Base-by-base conservation (phyloP, 352 stramenopile genomes). In the Halophytophthora polymorphica region DNA sequence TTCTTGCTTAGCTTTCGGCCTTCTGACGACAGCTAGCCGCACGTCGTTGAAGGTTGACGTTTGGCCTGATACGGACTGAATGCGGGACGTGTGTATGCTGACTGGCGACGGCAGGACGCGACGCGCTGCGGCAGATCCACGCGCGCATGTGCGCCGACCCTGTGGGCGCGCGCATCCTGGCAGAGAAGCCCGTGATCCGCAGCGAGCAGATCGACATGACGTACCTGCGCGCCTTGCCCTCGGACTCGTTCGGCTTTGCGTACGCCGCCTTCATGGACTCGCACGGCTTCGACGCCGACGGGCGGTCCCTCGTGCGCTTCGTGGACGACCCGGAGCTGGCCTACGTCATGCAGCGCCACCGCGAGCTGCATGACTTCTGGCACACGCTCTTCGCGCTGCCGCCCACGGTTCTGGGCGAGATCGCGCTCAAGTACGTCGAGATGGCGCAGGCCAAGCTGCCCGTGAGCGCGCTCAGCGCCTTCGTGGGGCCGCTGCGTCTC, bases 381-480 rank as follows among this genome's bases (percentile, higher is more conserved):
- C 96, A 99, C 78, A 93, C 88, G 45, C 73, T 99, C 12, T 98
- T 90, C 37, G 90, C 72, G 5, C 64, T 99, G 22, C 96, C 96
- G 18, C 93, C 96, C 12, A 98, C 91, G 6, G 90, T 98, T 1
- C 69, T 97, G 53, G 96, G 95, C 41, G 97, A 99, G 71, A 83
- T 99, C 55, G 88, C 82, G 21, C 82, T 99, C 38, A 99, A 99
- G 68, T 98, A 94, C 75, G 85, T 99, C 29, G 97, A 99, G 71
- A 77, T 99, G 49, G 86, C 96, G 43, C 96, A 99, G 66, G 98
- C 94, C 1, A 85, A 88, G 28, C 70, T 99, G 42, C 97, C 97
- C 1, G 79, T 99, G 34, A 90, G 86, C 33, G 90, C 95, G n/a
- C 67, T 99, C 21, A 95, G 85, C 14, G 88, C 83, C 29, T 90